Evolutionary conservation across 805 yeast species (phyloP), one percentile per base, ranked within the genome.

Genomic region (Saccharomycopsis sp.): DNA sequence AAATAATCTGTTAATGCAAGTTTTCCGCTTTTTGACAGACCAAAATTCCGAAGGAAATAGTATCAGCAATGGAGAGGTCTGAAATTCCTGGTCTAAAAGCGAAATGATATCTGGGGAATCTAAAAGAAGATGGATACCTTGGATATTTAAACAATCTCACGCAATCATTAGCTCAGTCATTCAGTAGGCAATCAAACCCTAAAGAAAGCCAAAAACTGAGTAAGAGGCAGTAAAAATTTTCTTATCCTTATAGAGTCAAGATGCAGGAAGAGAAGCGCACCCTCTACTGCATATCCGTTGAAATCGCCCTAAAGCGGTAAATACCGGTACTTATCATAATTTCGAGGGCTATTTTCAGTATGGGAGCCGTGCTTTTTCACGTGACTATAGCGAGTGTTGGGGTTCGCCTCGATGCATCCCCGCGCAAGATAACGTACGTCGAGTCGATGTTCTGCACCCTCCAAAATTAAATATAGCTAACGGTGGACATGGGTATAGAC

Each of bases 361-460:
- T 29, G 12, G 38, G 12, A 12, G 5, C 5, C 38, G 38, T 29
- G 38, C 5, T 12, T 29, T 29, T 29, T 29, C 38, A 29, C 38
- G 38, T 29, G 38, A 29, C 12, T 7, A 7, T 5, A 29, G 38
- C 5, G 5, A 12, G 38, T 29, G 12, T 29, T 12, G 12, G 12
- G 38, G 38, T 12, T 44, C 49, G 22, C 49, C 49, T 44, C 49
- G 49, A 44, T 44, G 49, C 49, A 44, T 44, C 22, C 49, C 12
- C 9, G 12, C 12, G 49, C 49, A 17, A 44, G 49, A 44, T 44
- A 44, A 44, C 49, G 49, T 44, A n/a, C 8, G 19, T 44, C 22
- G 49, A 44, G 22, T 29, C 38, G 38, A 29, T 29, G 38, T 29
- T 29, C 38, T 29, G 38, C 38, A 29, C 38, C 38, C 38, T 29